Evolutionary conservation across 805 yeast species (phyloP).

Genomic region (Suhomyces pyralidae): DNA sequence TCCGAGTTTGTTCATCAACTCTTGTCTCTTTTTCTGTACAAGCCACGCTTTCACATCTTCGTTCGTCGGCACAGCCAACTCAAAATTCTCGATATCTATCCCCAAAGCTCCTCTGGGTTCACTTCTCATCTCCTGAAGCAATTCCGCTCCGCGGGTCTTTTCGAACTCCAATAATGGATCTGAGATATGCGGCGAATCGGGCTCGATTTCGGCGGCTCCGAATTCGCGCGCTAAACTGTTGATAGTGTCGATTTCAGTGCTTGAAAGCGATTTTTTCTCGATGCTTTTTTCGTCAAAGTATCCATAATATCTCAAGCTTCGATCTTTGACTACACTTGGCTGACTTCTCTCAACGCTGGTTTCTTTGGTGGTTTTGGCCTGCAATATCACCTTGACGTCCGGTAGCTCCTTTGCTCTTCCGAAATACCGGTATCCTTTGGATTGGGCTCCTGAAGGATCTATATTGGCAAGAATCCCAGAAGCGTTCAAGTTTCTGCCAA

Average conservation of each 20-base stretch:
- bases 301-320: slow-evolving; percentile 41
- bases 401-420: slow-evolving; percentile 83
- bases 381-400: slow-evolving; percentile 49
- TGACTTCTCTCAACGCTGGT: slow-evolving; percentile 14
- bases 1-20: slow-evolving; percentile 38
- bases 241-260: slow-evolving; percentile 8
- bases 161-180: slow-evolving; percentile 30
- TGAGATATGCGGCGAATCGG: not conserved
- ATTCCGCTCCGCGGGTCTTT: slow-evolving; percentile 19
- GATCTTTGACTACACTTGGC: slow-evolving; percentile 20
- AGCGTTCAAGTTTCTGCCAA: slow-evolving; percentile 20
- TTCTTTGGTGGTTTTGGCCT: slow-evolving; percentile 30
- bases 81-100: slow-evolving; percentile 15
- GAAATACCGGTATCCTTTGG: slow-evolving; percentile 66
- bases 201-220: slow-evolving; percentile 6
- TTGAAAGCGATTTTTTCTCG: not conserved
- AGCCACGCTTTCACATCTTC: slow-evolving; percentile 45
- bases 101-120: slow-evolving; percentile 3
- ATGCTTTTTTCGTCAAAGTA: slow-evolving; percentile 25
- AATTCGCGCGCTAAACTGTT: slow-evolving; percentile 11
- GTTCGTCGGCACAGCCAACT: slow-evolving; percentile 25
- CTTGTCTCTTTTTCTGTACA: slow-evolving; percentile 43
- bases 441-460: slow-evolving; percentile 17
- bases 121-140: slow-evolving; percentile 9
- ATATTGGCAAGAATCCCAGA: slow-evolving; percentile 13